Evolutionary conservation across 805 yeast species (phyloP).

Genomic region (Candida silvatica): DNA sequence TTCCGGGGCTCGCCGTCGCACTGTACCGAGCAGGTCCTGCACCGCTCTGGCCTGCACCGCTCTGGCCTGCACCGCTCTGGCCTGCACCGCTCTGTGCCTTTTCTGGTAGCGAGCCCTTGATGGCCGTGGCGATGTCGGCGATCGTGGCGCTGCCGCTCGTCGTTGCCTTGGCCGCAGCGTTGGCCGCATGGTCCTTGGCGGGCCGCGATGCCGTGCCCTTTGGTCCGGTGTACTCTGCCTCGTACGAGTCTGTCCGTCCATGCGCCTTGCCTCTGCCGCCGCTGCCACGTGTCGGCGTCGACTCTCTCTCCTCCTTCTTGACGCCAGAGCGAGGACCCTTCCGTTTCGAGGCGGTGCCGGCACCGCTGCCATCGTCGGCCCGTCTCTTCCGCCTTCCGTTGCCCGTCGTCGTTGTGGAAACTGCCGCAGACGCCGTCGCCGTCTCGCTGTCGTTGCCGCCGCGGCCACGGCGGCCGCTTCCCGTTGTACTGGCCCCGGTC

Average conservation of each 20-base stretch:
- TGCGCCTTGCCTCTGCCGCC: no score
- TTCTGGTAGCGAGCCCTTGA: constrained; percentile 1
- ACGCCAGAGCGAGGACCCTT: background rate
- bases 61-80: no score
- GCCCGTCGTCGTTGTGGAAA: background rate
- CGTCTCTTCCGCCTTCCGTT: background rate
- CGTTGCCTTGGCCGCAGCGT: background rate
- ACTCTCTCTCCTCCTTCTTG: background rate
- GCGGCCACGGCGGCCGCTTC: constrained; percentile 1
- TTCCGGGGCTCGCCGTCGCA: background rate
- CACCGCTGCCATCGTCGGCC: background rate
- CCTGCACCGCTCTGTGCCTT: constrained; percentile 3
- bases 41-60: background rate
- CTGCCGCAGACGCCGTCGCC: no score
- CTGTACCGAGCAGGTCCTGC: no score
- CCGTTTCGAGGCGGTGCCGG: background rate
- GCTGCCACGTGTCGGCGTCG: background rate
- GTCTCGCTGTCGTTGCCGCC: no score
- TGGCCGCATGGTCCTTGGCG: no score
- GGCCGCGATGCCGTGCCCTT: no score
- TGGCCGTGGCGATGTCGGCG: constrained; percentile 3
- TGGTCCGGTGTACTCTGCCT: no score
- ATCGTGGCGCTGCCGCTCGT: constrained; percentile 5
- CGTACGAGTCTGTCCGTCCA: no score
- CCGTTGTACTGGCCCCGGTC: background rate